Evolutionary conservation across 176 grass and related monocot genomes (phyloP), one percentile per base, ranked within the genome.

Genomic region (Puccinellia tenuiflora): DNA sequence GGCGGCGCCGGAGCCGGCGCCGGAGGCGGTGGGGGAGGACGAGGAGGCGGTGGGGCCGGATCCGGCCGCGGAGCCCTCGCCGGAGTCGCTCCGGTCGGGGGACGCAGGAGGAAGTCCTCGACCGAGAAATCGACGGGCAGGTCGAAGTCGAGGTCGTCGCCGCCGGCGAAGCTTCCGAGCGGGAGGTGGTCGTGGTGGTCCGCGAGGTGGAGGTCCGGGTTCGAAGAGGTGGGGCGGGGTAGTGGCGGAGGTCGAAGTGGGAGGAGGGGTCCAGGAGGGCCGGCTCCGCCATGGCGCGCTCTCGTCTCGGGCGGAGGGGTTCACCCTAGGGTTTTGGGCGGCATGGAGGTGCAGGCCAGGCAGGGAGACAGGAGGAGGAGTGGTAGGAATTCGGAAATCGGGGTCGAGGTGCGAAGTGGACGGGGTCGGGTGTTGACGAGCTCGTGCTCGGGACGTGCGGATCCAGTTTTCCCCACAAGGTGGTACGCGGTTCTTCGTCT

Each of bases 241-340:
- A 87, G 84, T 88, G 77, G 77, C 85, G 85, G 29, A 88, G 77
- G 69, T 91, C 83, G 80, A 94, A 83, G 69, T 73, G 69, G 20
- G 79, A 18, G 40, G 61, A 69, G 30, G 83, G 34, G 21, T 91
- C 91, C 3, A 97, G 28, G 28, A 97, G 56, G 4, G 91, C 79
- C n/a, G 86, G 78, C 75, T 97, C 89, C 82, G 91, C 91, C 94
- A 97, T 97, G 87, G 88, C 86, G 29, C 62, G 82, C 37, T n/a
- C n/a, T n/a, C n/a, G n/a, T n/a, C n/a, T 25, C 25, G 50, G 6
- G 65, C 34, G 78, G 18, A 45, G n/a, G 57, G 53, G 48, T 72
- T 88, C 51, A 15, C 26, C 2, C 72, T 96, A 88, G 83, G 93
- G 93, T 88, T 95, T 95, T 86, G 82, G 69, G 69, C 69, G 69